Evolutionary conservation across 441 rosid species (phyloP), one percentile per base, ranked within the genome.

Genomic region (Bocquillonia castaneifolia): DNA sequence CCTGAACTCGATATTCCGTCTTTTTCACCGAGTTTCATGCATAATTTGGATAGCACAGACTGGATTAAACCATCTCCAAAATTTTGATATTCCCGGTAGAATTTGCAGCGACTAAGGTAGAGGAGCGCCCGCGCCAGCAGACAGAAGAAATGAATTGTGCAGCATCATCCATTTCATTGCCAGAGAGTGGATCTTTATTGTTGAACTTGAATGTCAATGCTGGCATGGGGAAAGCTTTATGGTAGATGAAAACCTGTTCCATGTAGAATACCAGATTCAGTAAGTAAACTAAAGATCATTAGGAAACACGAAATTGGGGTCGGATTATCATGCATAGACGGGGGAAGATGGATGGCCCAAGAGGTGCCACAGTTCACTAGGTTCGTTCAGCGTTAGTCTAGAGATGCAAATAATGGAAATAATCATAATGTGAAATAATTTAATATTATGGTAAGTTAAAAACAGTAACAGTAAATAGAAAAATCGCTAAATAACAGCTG

Each of bases 141-240:
- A 92, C 92, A 0, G 97, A 88, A 15, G 99, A 95, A 69, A 88
- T 86, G 77, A 92, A 95, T 81, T 90, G 96, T 6, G 86, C 61
- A 1, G 91, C 51, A 62, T 92, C 92, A 20, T 95, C 96, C 65
- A 57, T 74, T 65, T 92, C 97, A 0, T 79, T 83, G 48, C 92
- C 88, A 0, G 93, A 85, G 52, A 74, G 64, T 8, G 80, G 77
- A 71, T 90, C 95, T 6, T 73, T 76, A 74, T 71, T 76, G 82
- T 64, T 84, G 74, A 87, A 92, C 86, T 86, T 92, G 84, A 77
- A 85, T 7, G 97, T 81, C 71, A 92, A 68, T n/a, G 86, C 94
- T 0, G 99, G 98, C 98, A 95, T 92, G 3, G 99, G 97, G 69
- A 95, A 95, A 62, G 99, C 96, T 79, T 90, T 95, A 76, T 95